Evolutionary conservation across 345 rosid species (phyloP).

Genomic region (Anastatica hierochuntica): DNA sequence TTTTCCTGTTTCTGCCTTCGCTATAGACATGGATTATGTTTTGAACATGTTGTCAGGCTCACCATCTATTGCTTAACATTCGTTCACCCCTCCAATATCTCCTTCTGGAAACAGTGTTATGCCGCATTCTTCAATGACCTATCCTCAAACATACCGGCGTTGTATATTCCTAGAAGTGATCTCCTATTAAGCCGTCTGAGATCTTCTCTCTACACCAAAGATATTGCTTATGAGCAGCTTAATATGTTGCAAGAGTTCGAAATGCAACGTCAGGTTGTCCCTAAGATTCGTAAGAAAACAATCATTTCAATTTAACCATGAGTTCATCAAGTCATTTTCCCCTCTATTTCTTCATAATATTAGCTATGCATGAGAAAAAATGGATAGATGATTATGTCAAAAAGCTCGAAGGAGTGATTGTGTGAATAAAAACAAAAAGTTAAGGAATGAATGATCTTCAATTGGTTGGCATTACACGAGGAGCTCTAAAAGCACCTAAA

Average conservation of each 20-base stretch:
- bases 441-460: too few species aligned
- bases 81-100: slow-evolving; percentile 80
- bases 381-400: too few species aligned
- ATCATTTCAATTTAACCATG: too few species aligned
- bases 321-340: too few species aligned
- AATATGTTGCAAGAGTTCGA: slow-evolving; percentile 59
- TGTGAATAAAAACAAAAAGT: too few species aligned
- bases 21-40: slow-evolving; percentile 82
- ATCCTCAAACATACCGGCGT: slow-evolving; percentile 79
- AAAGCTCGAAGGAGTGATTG: too few species aligned
- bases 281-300: too few species aligned
- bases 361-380: too few species aligned
- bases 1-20: slow-evolving; percentile 35
- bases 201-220: slow-evolving; percentile 74
- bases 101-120: slow-evolving; percentile 63
- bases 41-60: slow-evolving; percentile 77
- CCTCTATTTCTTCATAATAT: too few species aligned
- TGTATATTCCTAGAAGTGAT: slow-evolving; percentile 78
- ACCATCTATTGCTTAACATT: slow-evolving; percentile 57
- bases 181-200: slow-evolving; percentile 81
- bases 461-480: too few species aligned
- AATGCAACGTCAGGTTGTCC: slow-evolving; percentile 44
- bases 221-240: slow-evolving; percentile 51
- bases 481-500: too few species aligned
- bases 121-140: slow-evolving; percentile 50